Percentiles rank a stretch among this genome's conserved stretches.
Evolutionary conservation across 208 protist species (phyloP).

Genomic region (Trypanosoma cruzi): DNA sequence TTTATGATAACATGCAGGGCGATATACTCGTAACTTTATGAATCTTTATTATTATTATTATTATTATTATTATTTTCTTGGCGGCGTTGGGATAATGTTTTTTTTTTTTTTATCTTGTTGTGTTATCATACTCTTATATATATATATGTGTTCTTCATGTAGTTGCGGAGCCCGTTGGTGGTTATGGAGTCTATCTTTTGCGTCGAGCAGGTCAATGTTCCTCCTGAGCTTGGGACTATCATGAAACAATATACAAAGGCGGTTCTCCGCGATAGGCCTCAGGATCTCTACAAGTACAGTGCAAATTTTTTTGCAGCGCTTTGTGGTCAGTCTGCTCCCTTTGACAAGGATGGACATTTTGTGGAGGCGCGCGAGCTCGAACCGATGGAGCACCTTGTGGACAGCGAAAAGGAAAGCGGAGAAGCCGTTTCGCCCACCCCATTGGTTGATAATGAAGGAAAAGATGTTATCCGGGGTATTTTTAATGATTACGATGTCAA

Average conservation of each 20-base stretch:
- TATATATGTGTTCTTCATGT: background rate
- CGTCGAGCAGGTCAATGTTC: constrained; percentile 89
- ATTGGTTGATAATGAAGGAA: constrained; percentile 11
- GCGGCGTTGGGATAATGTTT: no score
- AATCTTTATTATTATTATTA: no score
- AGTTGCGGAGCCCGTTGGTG: background rate
- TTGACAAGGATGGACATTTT: constrained; percentile 78
- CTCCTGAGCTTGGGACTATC: constrained; percentile 87
- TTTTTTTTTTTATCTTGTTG: constrained; percentile 31
- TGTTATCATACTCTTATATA: constrained; percentile 16
- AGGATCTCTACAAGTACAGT: constrained; percentile 91
- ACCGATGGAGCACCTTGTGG: constrained; percentile 14
- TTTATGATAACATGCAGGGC: no score
- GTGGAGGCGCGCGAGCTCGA: constrained; percentile 32
- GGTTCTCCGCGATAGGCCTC: constrained; percentile 80
- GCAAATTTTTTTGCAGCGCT: constrained; percentile 94
- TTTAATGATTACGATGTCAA: constrained; percentile 62
- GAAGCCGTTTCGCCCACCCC: constrained; percentile 21
- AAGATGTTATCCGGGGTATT: constrained; percentile 50
- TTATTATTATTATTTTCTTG: no score
- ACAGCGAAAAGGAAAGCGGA: constrained; percentile 7
- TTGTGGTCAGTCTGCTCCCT: constrained; percentile 65
- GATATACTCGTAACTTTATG: no score
- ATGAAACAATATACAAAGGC: constrained; percentile 95
- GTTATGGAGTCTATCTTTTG: constrained; percentile 91